A percentile compares a stretch with the other conserved stretches of the same genome.
phyloP scores from a whole-genome alignment of 805 yeast species.

The Yarrowia sp. region DNA sequence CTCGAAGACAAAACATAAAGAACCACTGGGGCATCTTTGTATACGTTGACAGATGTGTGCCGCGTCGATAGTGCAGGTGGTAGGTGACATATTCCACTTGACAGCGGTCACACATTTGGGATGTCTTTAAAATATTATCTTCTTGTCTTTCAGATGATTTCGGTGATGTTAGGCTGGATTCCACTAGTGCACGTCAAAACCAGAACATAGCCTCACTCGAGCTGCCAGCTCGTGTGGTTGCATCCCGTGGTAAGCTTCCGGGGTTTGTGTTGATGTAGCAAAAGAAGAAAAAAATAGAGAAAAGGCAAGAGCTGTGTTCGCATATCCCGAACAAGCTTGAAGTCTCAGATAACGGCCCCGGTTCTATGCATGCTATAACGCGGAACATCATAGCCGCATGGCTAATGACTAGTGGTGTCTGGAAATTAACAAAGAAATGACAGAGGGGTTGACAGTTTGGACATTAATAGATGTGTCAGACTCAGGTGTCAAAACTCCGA shows the following conservation, averaged over 20 bases:
- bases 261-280: background rate
- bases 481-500: background rate
- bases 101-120: background rate
- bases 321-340: background rate
- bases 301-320: background rate
- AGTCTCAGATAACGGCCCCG: constrained; percentile 14
- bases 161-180: background rate
- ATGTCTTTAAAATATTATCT: background rate
- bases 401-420: background rate
- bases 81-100: background rate
- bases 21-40: background rate
- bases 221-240: constrained; percentile 20
- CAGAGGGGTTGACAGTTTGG: constrained; percentile 17
- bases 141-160: background rate
- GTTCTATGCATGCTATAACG: background rate
- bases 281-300: background rate
- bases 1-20: background rate
- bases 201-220: background rate
- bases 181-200: constrained; percentile 2
- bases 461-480: background rate
- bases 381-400: constrained; percentile 1
- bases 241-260: background rate
- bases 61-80: constrained; percentile 22
- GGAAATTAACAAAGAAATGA: background rate
- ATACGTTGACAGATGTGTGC: constrained; percentile 1